Evolutionary conservation across 1,284 basidiomycete species (phyloP), one percentile per base, ranked within the genome.

Genomic region (Pseudozyma sp.): DNA sequence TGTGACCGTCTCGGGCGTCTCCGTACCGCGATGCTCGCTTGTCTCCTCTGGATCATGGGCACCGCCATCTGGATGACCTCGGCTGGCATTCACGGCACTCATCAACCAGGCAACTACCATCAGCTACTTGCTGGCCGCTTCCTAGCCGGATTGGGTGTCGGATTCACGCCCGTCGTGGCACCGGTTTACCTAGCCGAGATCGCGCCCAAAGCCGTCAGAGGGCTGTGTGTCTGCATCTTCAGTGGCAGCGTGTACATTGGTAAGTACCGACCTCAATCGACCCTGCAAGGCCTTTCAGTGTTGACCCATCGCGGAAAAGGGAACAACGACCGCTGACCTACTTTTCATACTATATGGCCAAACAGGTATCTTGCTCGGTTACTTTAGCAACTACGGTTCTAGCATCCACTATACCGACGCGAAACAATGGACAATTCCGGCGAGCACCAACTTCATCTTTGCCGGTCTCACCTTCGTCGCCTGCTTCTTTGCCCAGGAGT

Each of bases 51-150:
- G 76, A 70, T 77, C 49, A 46, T 78, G 5, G 76, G 76, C 30
- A 74, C 76, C 9, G 63, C 67, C 30, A 74, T 78, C 46, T 78
- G 76, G 76, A 67, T 78, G 59, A 70, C 76, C 10, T 71, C 72
- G 13, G 69, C 69, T 7, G 69, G 64, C 8, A 44, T 59, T 1
- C 43, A 53, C 46, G 75, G 62, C 17, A 49, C 62, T 8, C 71
- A 74, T 47, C 51, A 39, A 24, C 53, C 52, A 1, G 70, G 74
- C 4, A 75, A 73, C 60, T 64, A 76, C 44, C 11, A 42, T 13
- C 77, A 78, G 51, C 68, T 76, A 13, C 65, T 77, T 11, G 75
- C 70, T 48, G 77, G 77, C 9, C 66, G 77, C 1, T 77, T 77
- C 54, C 65, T 78, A 31, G 70, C 75, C 5, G 77, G 77, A 31